A percentile compares a stretch with the other conserved stretches of the same genome.
phyloP scores from a whole-genome alignment of 2,329 filamentous ascomycete species.

The Sporothrix schenckii region DNA sequence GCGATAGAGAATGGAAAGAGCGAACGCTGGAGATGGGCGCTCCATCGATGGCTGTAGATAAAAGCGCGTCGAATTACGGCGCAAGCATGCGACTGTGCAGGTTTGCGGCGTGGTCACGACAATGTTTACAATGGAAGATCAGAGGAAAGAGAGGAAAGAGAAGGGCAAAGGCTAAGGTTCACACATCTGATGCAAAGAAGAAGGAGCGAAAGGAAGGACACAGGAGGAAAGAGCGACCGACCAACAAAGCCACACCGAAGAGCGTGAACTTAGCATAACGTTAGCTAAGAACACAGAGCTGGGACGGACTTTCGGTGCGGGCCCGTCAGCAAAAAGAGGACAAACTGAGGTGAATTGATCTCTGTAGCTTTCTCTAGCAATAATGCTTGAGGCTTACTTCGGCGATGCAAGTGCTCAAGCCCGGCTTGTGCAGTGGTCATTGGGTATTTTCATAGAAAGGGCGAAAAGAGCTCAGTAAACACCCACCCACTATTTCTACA shows the following conservation, averaged over 20 bases:
- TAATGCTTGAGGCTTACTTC: neutral
- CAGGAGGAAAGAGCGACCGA: constrained; percentile 25
- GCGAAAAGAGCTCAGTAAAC: constrained; percentile 24
- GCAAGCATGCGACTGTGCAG: neutral
- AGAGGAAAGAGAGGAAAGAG: constrained; percentile 36
- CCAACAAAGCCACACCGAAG: neutral
- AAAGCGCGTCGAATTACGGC: neutral
- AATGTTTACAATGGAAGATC: neutral
- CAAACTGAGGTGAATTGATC: too few relatives aligned
- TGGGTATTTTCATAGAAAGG: neutral
- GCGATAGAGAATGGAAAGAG: constrained; percentile 35
- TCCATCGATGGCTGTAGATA: neutral
- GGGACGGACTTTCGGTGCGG: neutral
- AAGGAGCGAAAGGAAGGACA: neutral
- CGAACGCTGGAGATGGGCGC: neutral
- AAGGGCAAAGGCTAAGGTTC: neutral
- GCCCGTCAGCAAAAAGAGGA: neutral
- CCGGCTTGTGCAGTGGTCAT: neutral
- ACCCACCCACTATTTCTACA: neutral
- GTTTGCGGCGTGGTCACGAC: neutral
- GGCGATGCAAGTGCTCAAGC: neutral
- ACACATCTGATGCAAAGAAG: neutral
- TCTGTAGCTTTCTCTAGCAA: neutral
- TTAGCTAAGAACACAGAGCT: neutral
- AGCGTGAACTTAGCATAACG: neutral